These are phyloP conservation scores for Spencermartinsiella ligniputridi DNA, from an alignment of 1,139 yeast species.

Conservation along the genomic window DNA sequence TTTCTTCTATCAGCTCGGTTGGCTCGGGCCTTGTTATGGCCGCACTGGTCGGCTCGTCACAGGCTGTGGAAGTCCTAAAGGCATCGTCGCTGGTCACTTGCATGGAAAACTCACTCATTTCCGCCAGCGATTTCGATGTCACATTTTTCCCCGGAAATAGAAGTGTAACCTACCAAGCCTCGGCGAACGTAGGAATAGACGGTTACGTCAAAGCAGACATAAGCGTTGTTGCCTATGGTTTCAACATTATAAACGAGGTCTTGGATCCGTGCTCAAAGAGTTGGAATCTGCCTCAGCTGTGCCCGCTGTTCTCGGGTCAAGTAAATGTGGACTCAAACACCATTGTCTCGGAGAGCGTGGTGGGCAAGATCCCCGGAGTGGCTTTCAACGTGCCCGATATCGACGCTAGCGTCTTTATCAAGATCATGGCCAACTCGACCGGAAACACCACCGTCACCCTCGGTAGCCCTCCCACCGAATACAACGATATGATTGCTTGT, in stretches of 20 bases:
- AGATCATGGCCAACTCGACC: constrained; percentile 39
- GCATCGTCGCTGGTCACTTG: constrained; percentile 73
- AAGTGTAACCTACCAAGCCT: constrained; percentile 61
- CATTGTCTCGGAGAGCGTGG: constrained; percentile 41
- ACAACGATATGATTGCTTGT: constrained; percentile 63
- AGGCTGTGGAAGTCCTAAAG: constrained; percentile 24
- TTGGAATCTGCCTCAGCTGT: constrained; percentile 42
- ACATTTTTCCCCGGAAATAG: constrained; percentile 61
- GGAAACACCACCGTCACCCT: neutral
- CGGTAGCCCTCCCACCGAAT: constrained; percentile 12
- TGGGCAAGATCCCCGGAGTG: constrained; percentile 63
- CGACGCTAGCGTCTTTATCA: constrained; percentile 85
- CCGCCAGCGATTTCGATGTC: constrained; percentile 79
- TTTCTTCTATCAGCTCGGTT: no score
- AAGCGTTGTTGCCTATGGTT: constrained; percentile 76
- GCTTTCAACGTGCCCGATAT: constrained; percentile 91
- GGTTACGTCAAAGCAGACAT: constrained; percentile 71
- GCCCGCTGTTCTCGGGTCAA: constrained; percentile 87
- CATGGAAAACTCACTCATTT: constrained; percentile 81
- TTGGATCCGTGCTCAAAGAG: constrained; percentile 63
- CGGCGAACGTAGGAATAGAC: constrained; percentile 72
- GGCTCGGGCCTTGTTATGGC: no score
- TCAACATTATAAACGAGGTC: constrained; percentile 52
- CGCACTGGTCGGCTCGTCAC: constrained; percentile 5
- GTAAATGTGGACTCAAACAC: constrained; percentile 63